These are phyloP conservation scores for Fusarium algeriense DNA, from an alignment of 2,329 filamentous ascomycete genomes.

Conservation along the genomic window DNA sequence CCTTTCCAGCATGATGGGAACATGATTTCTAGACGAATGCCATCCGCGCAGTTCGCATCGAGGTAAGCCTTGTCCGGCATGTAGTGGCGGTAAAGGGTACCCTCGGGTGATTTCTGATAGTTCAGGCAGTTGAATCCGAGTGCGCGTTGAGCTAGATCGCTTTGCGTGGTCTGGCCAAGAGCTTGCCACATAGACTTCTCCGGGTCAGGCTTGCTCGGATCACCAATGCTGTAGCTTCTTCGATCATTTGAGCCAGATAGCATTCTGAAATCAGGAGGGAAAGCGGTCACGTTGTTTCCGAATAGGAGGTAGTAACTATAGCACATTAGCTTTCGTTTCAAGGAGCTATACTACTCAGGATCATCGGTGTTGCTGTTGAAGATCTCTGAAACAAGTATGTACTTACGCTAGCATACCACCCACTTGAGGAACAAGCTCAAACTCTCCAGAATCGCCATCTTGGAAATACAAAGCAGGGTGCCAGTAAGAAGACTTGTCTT, in stretches of 20 bases:
- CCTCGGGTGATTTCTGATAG: slow-evolving; percentile 75
- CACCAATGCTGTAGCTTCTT: slow-evolving; percentile 76
- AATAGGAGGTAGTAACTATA: slow-evolving; percentile 86
- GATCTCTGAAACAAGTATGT: not conserved
- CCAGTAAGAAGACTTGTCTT: slow-evolving; percentile 94
- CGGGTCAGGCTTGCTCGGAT: slow-evolving; percentile 73
- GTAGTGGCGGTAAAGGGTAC: slow-evolving; percentile 83
- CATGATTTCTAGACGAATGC: slow-evolving; percentile 84
- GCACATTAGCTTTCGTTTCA: slow-evolving; percentile 11
- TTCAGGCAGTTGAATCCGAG: slow-evolving; percentile 96
- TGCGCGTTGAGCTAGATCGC: slow-evolving; percentile 80
- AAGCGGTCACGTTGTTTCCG: slow-evolving; percentile 73
- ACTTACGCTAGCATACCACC: slow-evolving; percentile 89
- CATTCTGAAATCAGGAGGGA: slow-evolving; percentile 84
- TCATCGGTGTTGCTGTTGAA: not conserved
- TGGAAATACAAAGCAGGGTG: slow-evolving; percentile 83
- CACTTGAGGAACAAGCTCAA: slow-evolving; percentile 77
- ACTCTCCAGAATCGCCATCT: slow-evolving; percentile 71
- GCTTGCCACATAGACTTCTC: slow-evolving; percentile 77
- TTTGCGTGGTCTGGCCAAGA: slow-evolving; percentile 74
- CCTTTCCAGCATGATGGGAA: slow-evolving; percentile 94
- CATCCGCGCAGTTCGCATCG: slow-evolving; percentile 84
- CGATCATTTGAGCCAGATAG: slow-evolving; percentile 78
- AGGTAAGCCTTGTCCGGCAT: slow-evolving; percentile 84
- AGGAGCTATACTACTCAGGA: not conserved